phyloP scores from a whole-genome alignment of 2,329 filamentous ascomycete species.

The Trichothecium sympodiale region DNA sequence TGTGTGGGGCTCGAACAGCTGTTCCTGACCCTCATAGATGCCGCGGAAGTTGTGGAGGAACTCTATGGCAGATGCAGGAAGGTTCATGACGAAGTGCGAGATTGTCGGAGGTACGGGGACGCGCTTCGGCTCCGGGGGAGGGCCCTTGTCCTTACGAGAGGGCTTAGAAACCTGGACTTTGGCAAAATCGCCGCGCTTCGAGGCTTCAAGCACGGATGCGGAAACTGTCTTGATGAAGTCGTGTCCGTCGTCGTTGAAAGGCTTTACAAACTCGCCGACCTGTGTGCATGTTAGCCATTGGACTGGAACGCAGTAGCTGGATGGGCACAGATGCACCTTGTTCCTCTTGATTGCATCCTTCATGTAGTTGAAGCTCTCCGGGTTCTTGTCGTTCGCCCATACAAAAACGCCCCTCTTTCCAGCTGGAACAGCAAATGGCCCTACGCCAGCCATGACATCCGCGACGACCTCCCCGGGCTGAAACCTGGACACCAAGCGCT shows the following conservation, averaged over 20 bases:
- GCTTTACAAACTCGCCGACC: slow-evolving; percentile 58
- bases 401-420: slow-evolving; percentile 86
- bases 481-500: slow-evolving; percentile 66
- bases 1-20: slow-evolving; percentile 52
- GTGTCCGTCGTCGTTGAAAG: slow-evolving; percentile 74
- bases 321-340: slow-evolving; percentile 45
- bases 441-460: slow-evolving; percentile 96
- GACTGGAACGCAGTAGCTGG: too few relatives aligned
- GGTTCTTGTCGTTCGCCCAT: slow-evolving; percentile 95
- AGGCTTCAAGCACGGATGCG: slow-evolving; percentile 44
- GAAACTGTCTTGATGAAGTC: slow-evolving; percentile 67
- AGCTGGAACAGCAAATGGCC: slow-evolving; percentile 86
- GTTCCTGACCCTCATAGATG: slow-evolving; percentile 62
- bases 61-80: slow-evolving; percentile 78
- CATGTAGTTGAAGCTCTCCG: slow-evolving; percentile 69
- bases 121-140: slow-evolving; percentile 23
- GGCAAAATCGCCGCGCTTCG: slow-evolving; percentile 38
- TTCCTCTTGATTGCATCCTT: slow-evolving; percentile 61
- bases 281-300: slow-evolving; percentile 16
- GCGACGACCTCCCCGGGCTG: slow-evolving; percentile 77
- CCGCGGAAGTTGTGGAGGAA: slow-evolving; percentile 63
- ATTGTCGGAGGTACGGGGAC: slow-evolving; percentile 61
- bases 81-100: slow-evolving; percentile 96
- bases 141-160: slow-evolving; percentile 22
- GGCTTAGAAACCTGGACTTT: slow-evolving; percentile 32